phyloP scores from a whole-genome alignment of 306 rosid species.

The Begonia masoniana region DNA sequence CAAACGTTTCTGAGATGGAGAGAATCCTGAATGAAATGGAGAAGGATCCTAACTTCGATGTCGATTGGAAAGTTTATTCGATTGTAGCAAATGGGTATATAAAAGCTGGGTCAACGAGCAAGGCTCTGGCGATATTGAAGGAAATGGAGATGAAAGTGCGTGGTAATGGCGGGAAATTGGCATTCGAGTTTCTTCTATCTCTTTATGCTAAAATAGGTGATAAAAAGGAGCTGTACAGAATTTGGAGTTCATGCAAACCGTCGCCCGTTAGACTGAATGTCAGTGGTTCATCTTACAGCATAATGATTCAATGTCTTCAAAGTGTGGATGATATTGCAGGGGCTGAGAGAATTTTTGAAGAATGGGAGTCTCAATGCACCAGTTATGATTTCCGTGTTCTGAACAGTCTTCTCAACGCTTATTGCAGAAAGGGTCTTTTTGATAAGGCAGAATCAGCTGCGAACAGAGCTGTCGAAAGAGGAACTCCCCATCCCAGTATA shows the following conservation, averaged over 20 bases:
- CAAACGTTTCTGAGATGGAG: conserved; percentile 18
- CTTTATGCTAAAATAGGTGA: conserved; percentile 16
- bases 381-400: conserved; percentile 23
- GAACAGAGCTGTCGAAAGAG: conserved; percentile 14
- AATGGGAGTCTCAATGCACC: conserved; percentile 23
- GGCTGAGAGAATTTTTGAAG: conserved; percentile 23
- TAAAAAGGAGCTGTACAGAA: conserved; percentile 21
- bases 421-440: conserved; percentile 25
- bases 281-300: conserved; percentile 11
- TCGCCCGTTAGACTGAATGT: not conserved
- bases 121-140: conserved; percentile 18
- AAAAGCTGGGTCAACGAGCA: conserved; percentile 13
- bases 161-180: not conserved
- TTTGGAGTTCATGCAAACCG: conserved; percentile 22
- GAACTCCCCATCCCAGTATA: conserved; percentile 16
- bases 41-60: not conserved
- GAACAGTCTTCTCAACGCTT: conserved; percentile 22
- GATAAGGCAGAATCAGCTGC: conserved; percentile 20
- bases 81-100: conserved; percentile 27
- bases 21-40: conserved; percentile 14
- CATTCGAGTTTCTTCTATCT: conserved; percentile 18
- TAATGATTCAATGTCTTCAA: conserved; percentile 22
- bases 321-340: conserved; percentile 25
- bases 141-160: conserved; percentile 18
- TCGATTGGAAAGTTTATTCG: conserved; percentile 23